Conservation (phyloP, 2,329 filamentous ascomycete species). For the Aspergillus ustus region DNA sequence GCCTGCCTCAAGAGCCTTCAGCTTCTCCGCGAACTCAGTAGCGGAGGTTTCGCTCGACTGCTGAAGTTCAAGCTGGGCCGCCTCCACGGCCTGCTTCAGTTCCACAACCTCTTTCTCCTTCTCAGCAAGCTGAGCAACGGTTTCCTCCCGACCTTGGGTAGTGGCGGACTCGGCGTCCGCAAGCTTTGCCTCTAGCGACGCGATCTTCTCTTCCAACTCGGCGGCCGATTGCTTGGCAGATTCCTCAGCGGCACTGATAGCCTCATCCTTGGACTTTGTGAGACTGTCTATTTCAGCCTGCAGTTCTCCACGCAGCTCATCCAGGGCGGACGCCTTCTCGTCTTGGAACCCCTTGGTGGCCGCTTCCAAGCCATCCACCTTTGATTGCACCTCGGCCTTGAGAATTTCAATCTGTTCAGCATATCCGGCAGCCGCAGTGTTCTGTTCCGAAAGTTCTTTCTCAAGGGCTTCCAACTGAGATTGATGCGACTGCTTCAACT, state of each 20-base stretch:
- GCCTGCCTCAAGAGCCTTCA: constrained; percentile 33
- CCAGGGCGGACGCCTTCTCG: constrained; percentile 37
- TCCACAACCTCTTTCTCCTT: constrained; percentile 43
- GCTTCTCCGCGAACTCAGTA: constrained; percentile 29
- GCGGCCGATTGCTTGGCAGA: constrained; percentile 33
- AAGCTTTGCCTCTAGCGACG: constrained; percentile 42
- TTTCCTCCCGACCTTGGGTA: constrained; percentile 31
- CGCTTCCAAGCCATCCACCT: constrained; percentile 34
- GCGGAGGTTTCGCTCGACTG: constrained; percentile 29
- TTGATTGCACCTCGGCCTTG: constrained; percentile 38
- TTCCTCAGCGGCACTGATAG: constrained; percentile 40
- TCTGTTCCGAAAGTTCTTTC: constrained; percentile 40
- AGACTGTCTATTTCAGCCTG: constrained; percentile 45
- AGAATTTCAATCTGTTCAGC: constrained; percentile 36
- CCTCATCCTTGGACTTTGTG: constrained; percentile 41
- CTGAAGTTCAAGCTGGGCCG: constrained; percentile 40
- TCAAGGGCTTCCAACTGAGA: constrained; percentile 41
- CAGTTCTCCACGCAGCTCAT: constrained; percentile 39
- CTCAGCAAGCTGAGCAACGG: constrained; percentile 32
- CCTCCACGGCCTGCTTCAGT: constrained; percentile 39
- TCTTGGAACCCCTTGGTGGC: constrained; percentile 31
- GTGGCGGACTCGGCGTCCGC: constrained; percentile 36
- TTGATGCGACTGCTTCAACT: constrained; percentile 43
- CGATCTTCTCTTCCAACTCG: constrained; percentile 41
- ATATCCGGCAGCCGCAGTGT: constrained; percentile 34